Evolutionary conservation across 257 asterid genomes (phyloP).

Genomic region (Solanum etuberosum): DNA sequence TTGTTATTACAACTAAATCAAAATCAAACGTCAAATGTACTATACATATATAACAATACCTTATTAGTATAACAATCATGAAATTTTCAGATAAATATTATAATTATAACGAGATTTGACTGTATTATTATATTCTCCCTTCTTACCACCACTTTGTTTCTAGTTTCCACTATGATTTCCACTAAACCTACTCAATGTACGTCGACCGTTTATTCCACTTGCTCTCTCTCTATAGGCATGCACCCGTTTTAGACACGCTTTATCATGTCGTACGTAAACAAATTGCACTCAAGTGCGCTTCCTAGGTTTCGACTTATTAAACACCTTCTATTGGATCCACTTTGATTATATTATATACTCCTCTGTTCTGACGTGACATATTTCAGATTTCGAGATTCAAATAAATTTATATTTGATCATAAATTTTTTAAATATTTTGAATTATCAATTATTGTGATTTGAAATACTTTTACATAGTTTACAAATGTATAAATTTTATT

Average conservation of each 20-base stretch:
- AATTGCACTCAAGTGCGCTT: background rate
- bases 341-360: background rate
- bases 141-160: background rate
- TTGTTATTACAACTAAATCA: background rate
- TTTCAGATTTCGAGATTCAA: too few relatives aligned
- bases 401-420: too few relatives aligned
- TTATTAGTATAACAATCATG: too few relatives aligned
- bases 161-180: background rate
- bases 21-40: too few relatives aligned
- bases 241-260: background rate
- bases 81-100: too few relatives aligned
- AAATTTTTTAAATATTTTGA: too few relatives aligned
- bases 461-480: too few relatives aligned
- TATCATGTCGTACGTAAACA: background rate
- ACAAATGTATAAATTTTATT: too few relatives aligned
- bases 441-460: too few relatives aligned
- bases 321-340: background rate
- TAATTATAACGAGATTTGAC: too few relatives aligned
- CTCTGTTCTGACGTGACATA: too few relatives aligned
- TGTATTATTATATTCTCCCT: background rate
- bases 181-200: background rate
- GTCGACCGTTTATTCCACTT: background rate
- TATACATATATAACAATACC: too few relatives aligned
- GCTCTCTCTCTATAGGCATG: background rate
- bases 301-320: background rate